Evolutionary conservation across 73 alveolate species (phyloP), one percentile per base, ranked within the genome.

Genomic region (Stentor coeruleus): DNA sequence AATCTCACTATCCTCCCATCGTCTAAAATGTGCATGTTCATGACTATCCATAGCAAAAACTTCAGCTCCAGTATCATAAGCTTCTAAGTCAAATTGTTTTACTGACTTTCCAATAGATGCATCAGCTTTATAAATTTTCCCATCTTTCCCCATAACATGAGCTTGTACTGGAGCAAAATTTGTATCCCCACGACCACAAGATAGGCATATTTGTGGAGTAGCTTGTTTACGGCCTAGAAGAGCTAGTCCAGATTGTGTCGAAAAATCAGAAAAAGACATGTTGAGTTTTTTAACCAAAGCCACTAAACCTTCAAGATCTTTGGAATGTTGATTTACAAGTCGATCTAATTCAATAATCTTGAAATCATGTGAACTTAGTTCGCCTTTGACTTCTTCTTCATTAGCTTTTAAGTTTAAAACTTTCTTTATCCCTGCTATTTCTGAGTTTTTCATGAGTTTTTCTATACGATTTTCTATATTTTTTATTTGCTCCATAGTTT

Each of bases 131-230:
- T 57, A 57, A 20, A 57, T 2, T 57, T 57, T 57, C 28, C 73
- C 73, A 57, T 57, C 73, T 57, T 31, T 57, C 1, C 73, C 73
- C 15, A 57, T 31, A 28, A 66, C 80, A 26, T 66, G 80, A 74
- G 42, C 72, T 15, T 36, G 42, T 0, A 40, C 26, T 37, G 73
- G 60, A 30, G 82, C 4, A 14, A 30, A 14, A 31, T 35, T n/a
- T 35, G 38, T 35, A 35, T 74, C 82, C 14, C 42, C 82, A 28
- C 42, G 35, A 31, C 85, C 85, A 77, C 85, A 77, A 40, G 85
- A 77, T 3, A 77, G 33, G 3, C 85, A 77, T 35, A 28, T 33
- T 40, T 30, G 40, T 14, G 74, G 82, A 4, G 31, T 59, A 40
- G 31, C 15, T 15, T 30, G 39, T 40, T 77, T 77, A 28, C 49